Evolutionary conservation across 2,329 filamentous ascomycete species (phyloP).

Genomic region (Sarocladium strictum): DNA sequence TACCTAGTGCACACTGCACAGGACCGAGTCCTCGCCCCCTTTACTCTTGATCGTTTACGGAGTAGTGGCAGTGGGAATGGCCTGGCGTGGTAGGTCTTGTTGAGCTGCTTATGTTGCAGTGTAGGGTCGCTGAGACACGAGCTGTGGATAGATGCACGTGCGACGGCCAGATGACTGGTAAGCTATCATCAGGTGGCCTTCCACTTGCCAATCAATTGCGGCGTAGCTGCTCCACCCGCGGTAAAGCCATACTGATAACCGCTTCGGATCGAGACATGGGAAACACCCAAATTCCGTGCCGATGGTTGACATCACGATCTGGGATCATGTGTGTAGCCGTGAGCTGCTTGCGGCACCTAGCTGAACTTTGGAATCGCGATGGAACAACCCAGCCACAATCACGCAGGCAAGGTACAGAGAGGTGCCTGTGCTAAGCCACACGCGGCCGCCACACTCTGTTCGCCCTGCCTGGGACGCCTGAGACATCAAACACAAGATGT

Average conservation of each 20-base stretch:
- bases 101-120: neutral
- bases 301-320: neutral
- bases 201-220: neutral
- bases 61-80: no score
- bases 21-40: no score
- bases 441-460: neutral
- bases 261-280: no score
- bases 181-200: neutral
- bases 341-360: neutral
- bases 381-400: neutral
- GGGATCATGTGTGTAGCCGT: no score
- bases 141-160: neutral
- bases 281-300: no score
- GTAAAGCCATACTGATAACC: no score
- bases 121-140: conserved; percentile 1
- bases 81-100: neutral
- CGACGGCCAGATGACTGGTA: neutral
- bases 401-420: neutral
- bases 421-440: neutral
- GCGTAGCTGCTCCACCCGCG: no score
- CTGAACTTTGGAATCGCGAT: no score
- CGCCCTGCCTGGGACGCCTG: neutral
- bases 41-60: no score
- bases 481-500: neutral
- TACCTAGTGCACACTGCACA: no score